phyloP scores from a whole-genome alignment of 208 protist species.

The Acanthamoeba royreba region DNA sequence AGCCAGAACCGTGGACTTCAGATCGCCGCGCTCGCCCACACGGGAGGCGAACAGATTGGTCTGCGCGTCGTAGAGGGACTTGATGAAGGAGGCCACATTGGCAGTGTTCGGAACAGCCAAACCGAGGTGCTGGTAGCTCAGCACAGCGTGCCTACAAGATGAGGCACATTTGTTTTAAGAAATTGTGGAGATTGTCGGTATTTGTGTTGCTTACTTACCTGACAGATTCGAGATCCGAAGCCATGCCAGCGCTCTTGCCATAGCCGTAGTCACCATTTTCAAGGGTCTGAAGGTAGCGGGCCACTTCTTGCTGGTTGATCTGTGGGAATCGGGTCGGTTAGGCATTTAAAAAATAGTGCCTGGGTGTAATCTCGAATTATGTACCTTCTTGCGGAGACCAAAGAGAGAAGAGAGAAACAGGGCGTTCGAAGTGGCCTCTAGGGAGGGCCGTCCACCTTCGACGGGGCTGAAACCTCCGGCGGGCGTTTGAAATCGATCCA shows the following conservation, averaged over 20 bases:
- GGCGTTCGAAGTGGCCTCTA: constrained; percentile 40
- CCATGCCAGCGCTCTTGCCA: not conserved
- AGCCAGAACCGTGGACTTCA: constrained; percentile 25
- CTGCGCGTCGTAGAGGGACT: not conserved
- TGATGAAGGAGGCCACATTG: constrained; percentile 26
- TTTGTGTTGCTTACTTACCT: too few species aligned
- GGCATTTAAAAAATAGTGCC: too few species aligned
- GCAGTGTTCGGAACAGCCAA: not conserved
- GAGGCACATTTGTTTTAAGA: too few species aligned
- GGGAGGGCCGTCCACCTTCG: not conserved
- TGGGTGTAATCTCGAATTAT: too few species aligned
- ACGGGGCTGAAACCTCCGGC: constrained; percentile 1
- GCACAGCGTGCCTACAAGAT: not conserved
- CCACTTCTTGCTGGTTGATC: constrained; percentile 21
- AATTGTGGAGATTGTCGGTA: too few species aligned
- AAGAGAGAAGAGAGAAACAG: constrained; percentile 17
- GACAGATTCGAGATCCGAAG: constrained; percentile 27
- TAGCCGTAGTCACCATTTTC: constrained; percentile 35
- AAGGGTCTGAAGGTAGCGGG: constrained; percentile 27
- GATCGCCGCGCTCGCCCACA: constrained; percentile 32
- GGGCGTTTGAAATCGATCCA: not conserved
- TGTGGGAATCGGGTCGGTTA: too few species aligned
- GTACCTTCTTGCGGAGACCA: not conserved
- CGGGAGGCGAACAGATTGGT: constrained; percentile 20
- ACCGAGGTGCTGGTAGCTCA: constrained; percentile 42